Evolutionary conservation across 176 grass and related monocot genomes (phyloP), one percentile per base, ranked within the genome.

Genomic region (Olyra latifolia): DNA sequence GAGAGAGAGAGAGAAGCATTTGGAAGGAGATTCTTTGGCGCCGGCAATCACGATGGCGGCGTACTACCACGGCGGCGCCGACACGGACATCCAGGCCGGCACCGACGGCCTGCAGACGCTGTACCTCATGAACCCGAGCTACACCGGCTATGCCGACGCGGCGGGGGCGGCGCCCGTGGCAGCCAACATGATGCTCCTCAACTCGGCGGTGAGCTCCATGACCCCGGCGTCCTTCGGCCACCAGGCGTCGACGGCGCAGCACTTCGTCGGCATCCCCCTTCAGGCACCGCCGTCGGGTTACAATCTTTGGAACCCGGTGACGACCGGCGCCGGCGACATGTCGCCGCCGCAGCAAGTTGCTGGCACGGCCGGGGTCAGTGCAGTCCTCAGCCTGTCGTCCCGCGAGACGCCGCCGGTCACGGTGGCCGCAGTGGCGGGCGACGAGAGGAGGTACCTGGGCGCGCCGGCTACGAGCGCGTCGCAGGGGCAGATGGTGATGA

Each of bases 81-180:
- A 74, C 75, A 89, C 88, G 24, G 96, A 99, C 44, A 91, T 99
- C 77, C 96, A 99, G 74, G 62, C 83, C 23, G 77, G 75, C 28
- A 84, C 80, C 28, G 97, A 96, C 42, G 88, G 91, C 28, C 86
- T 99, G 29, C 97, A 96, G 71, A 99, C 97, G 15, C 88, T 99
- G 23, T 99, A 99, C 79, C 90, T 99, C 22, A 96, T 99, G 97
- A 99, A 99, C 75, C 97, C 96, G 17, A 81, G 81, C 81, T 99
- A 91, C 58, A 82, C 60, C 10, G 85, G 88, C 57, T 96, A 90
- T 81, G 4, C 61, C 17, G 92, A 93, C 72, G 62, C 86, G 52
- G 57, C 84, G 35, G 69, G 15, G 7, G 20, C 66, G 0, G 27
- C 77, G 22, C 85, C 88, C 1, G 68, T 48, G 5, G 82, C 84